Evolutionary conservation across 2,329 filamentous ascomycete genomes (phyloP).

Genomic region (Chrysosporium queenslandicum): DNA sequence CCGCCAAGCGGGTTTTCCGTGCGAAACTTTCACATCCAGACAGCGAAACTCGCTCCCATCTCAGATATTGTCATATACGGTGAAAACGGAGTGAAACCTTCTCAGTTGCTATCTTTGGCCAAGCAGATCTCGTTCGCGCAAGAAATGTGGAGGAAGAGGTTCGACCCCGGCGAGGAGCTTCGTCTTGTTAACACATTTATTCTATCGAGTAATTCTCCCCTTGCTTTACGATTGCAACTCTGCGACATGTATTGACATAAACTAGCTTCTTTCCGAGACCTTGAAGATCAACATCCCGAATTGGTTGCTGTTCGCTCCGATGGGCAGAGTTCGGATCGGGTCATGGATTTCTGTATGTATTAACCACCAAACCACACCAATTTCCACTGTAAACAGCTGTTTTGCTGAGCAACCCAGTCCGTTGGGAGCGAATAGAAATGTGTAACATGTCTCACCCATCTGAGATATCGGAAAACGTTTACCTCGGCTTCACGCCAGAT

Average conservation of each 20-base stretch:
- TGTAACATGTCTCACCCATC: constrained; percentile 81
- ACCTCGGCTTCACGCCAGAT: constrained; percentile 71
- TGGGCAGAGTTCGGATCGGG: constrained; percentile 62
- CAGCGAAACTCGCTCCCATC: constrained; percentile 72
- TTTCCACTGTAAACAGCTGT: neutral
- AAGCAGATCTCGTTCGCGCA: constrained; percentile 64
- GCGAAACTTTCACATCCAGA: constrained; percentile 93
- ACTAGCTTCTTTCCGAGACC: constrained; percentile 52
- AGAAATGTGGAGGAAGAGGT: constrained; percentile 58
- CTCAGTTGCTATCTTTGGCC: constrained; percentile 56
- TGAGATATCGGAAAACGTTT: constrained; percentile 82
- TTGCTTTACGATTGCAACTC: neutral
- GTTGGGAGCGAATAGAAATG: constrained; percentile 86
- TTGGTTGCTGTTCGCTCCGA: constrained; percentile 65
- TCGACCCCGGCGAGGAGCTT: constrained; percentile 46
- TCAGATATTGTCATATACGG: constrained; percentile 93
- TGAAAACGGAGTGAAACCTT: constrained; percentile 53
- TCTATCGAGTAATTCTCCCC: constrained; percentile 43
- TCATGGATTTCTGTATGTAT: constrained; percentile 67
- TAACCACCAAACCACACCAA: neutral
- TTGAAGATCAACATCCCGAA: constrained; percentile 60
- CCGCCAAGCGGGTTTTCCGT: constrained; percentile 88
- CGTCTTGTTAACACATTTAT: constrained; percentile 80
- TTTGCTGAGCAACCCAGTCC: constrained; percentile 38
- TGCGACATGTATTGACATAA: constrained; percentile 10